Evolutionary conservation across 2,329 filamentous ascomycete genomes (phyloP).

Genomic region (Fusarium oxysporum): DNA sequence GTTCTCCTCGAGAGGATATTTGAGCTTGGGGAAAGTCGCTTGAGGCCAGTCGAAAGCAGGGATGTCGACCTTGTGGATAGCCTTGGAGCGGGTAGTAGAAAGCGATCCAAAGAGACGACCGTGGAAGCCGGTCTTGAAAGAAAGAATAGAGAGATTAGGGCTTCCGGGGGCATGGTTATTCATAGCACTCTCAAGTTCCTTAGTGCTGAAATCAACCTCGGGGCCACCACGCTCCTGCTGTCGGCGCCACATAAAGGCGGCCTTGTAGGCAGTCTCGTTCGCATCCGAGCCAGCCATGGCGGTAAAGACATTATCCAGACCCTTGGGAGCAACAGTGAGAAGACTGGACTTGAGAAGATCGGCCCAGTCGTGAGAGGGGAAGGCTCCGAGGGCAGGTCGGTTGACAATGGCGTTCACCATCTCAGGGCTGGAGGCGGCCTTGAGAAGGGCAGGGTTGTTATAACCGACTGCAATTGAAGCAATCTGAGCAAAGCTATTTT

Average conservation of each 20-base stretch:
- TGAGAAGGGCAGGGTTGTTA: conserved; percentile 83
- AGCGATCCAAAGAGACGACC: conserved; percentile 89
- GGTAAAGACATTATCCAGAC: conserved; percentile 89
- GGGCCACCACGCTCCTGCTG: conserved; percentile 83
- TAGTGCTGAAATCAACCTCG: conserved; percentile 80
- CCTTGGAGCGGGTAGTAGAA: conserved; percentile 90
- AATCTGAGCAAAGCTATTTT: conserved; percentile 84
- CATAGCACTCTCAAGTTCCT: conserved; percentile 82
- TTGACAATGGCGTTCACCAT: conserved; percentile 88
- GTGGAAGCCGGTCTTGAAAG: conserved; percentile 90
- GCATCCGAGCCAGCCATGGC: conserved; percentile 90
- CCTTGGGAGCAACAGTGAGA: conserved; percentile 84
- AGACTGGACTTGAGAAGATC: conserved; percentile 82
- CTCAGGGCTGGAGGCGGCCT: conserved; percentile 78
- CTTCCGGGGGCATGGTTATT: conserved; percentile 82
- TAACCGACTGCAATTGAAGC: conserved; percentile 93
- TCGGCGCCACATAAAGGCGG: conserved; percentile 92
- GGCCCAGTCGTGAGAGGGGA: conserved; percentile 87
- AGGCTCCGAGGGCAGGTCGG: conserved; percentile 89
- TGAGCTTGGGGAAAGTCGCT: conserved; percentile 84
- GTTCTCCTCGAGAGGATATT: conserved; percentile 87
- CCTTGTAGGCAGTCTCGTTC: conserved; percentile 95
- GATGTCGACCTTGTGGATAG: conserved; percentile 95
- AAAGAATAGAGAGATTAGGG: conserved; percentile 83
- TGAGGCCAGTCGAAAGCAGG: conserved; percentile 96